Conservation (phyloP, 306 rosid species). For the Quillaja saponaria region DNA sequence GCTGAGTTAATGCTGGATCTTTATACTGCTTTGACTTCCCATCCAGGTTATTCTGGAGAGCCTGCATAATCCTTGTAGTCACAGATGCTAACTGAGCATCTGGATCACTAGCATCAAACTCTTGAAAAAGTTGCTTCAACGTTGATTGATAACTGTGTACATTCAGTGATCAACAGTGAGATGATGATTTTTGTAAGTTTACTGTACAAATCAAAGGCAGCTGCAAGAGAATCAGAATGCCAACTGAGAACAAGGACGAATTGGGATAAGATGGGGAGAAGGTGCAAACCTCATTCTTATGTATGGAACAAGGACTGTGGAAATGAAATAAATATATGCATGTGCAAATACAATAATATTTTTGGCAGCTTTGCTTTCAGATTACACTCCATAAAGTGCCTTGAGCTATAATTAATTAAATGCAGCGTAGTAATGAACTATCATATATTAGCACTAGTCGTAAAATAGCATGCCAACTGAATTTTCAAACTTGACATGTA, state of each 20-base stretch:
- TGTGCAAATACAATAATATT: too few relatives aligned
- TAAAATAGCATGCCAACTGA: background rate
- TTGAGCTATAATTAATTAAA: too few relatives aligned
- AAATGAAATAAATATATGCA: background rate
- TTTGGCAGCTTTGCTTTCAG: too few relatives aligned
- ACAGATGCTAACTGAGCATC: conserved; percentile 69
- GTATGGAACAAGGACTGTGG: background rate
- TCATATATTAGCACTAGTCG: background rate
- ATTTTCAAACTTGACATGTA: background rate
- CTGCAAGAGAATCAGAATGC: conserved; percentile 1
- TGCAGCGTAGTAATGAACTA: background rate
- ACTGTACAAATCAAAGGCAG: background rate
- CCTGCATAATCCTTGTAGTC: conserved; percentile 90
- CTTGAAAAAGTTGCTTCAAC: conserved; percentile 80
- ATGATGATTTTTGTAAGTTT: conserved; percentile 13
- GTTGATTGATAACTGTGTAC: conserved; percentile 75
- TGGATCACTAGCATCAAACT: conserved; percentile 59
- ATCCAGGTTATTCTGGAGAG: conserved; percentile 93
- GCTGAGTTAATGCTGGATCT: conserved; percentile 83
- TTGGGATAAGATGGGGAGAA: background rate
- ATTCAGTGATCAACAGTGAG: conserved; percentile 19
- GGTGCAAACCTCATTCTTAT: background rate
- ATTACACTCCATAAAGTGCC: too few relatives aligned
- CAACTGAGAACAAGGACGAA: conserved; percentile 1
- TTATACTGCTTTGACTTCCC: conserved; percentile 94